Conservation (phyloP, 108 stramenopile species). For the Nitzschia putrida region DNA sequence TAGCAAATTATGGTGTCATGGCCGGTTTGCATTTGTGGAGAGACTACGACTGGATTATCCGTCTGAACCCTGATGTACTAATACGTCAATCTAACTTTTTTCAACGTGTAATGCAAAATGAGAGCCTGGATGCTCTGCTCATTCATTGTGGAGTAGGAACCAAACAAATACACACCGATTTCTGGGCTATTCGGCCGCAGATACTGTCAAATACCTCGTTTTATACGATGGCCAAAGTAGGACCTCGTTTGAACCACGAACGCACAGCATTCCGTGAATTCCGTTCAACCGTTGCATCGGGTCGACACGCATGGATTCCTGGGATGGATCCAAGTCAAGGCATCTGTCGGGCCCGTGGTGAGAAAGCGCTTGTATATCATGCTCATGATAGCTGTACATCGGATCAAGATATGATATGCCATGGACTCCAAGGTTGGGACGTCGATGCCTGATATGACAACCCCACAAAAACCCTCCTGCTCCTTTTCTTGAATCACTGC, state of each 20-base stretch:
- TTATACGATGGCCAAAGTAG: constrained; percentile 1
- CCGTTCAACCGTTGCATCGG: neutral
- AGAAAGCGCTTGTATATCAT: constrained; percentile 17
- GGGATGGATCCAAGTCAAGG: constrained; percentile 17
- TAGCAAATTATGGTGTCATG: constrained; percentile 26
- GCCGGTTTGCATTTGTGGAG: neutral
- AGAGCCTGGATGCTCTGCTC: constrained; percentile 23
- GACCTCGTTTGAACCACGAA: constrained; percentile 22
- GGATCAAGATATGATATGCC: constrained; percentile 9
- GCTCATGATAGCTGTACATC: constrained; percentile 24
- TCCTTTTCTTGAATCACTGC: no score
- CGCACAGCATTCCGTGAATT: constrained; percentile 20
- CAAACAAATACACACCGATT: constrained; percentile 38
- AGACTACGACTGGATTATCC: constrained; percentile 50
- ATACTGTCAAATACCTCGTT: neutral
- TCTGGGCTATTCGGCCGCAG: constrained; percentile 40
- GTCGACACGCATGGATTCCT: constrained; percentile 5
- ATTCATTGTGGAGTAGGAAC: constrained; percentile 13
- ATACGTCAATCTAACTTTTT: constrained; percentile 38
- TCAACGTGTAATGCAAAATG: constrained; percentile 15
- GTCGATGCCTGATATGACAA: neutral
- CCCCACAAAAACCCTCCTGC: no score
- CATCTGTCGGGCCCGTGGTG: constrained; percentile 17
- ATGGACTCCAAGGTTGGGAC: constrained; percentile 20
- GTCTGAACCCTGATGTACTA: constrained; percentile 52